A percentile compares a stretch with the other conserved stretches of the same genome.
Conservation (phyloP, 148 eudicot genomes). For the Rhododendron simsii region DNA sequence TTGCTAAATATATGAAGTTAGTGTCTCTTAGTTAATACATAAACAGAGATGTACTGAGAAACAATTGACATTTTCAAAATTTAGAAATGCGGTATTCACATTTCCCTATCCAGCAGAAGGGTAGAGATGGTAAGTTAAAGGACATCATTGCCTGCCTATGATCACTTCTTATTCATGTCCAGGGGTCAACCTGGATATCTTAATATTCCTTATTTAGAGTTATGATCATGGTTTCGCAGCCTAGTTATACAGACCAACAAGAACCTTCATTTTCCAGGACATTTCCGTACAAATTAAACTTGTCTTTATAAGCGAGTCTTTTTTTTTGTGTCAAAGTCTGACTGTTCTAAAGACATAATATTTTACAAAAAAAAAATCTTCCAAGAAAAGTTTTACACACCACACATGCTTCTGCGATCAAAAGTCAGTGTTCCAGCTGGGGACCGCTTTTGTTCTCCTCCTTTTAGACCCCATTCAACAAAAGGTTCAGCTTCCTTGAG, state of each 20-base stretch:
- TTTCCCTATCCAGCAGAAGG: not conserved
- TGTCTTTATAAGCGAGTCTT: not conserved
- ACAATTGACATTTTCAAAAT: not conserved
- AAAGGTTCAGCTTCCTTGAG: constrained; percentile 58
- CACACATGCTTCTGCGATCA: constrained; percentile 77
- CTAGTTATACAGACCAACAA: not conserved
- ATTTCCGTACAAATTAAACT: not conserved
- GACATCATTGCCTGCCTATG: not conserved
- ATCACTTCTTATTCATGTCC: not conserved
- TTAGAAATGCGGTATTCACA: not conserved
- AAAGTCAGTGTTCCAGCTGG: constrained; percentile 73
- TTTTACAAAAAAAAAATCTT: not conserved
- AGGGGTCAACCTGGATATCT: not conserved
- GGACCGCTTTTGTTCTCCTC: constrained; percentile 35
- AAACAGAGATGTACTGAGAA: not conserved
- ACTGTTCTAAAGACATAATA: not conserved
- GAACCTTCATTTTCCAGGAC: not conserved
- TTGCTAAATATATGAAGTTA: not conserved
- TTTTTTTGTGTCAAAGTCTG: not conserved
- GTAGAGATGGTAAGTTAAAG: not conserved
- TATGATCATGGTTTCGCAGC: not conserved
- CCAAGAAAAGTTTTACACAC: constrained; percentile 28
- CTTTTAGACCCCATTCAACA: constrained; percentile 67
- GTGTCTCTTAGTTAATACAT: not conserved
- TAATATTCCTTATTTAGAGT: not conserved